These are phyloP conservation scores for Groenewaldozyma salmanticensis DNA, from an alignment of 805 yeast genomes.

Conservation along the genomic window DNA sequence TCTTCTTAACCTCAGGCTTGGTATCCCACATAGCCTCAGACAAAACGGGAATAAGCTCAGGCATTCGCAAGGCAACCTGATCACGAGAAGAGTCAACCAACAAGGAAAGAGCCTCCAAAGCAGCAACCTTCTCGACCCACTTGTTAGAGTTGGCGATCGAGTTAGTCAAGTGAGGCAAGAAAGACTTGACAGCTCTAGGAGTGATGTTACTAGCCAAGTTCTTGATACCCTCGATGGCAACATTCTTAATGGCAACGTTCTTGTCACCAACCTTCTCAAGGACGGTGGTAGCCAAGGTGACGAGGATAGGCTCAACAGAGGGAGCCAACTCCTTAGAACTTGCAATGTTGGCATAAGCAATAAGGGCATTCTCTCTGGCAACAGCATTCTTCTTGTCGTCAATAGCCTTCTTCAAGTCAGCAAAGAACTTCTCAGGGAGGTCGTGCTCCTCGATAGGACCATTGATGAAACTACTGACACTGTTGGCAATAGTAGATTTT, in stretches of 20 bases:
- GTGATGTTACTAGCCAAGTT: slow-evolving; percentile 76
- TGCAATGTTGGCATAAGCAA: slow-evolving; percentile 79
- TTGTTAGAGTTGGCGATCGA: slow-evolving; percentile 60
- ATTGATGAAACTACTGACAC: slow-evolving; percentile 87
- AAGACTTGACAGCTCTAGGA: slow-evolving; percentile 86
- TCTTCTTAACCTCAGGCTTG: slow-evolving; percentile 93
- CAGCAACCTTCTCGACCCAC: slow-evolving; percentile 97
- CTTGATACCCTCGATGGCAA: slow-evolving; percentile 66
- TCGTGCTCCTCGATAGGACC: slow-evolving; percentile 98
- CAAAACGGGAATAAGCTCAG: slow-evolving; percentile 95
- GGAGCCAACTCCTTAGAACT: slow-evolving; percentile 64
- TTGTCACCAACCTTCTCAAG: slow-evolving; percentile 85
- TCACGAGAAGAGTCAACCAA: slow-evolving; percentile 90
- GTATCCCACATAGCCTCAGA: slow-evolving; percentile 99
- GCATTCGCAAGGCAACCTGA: slow-evolving; percentile 98
- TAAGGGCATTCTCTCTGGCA: slow-evolving; percentile 67
- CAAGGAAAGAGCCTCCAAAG: slow-evolving; percentile 73
- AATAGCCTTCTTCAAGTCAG: slow-evolving; percentile 62
- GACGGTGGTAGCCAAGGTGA: slow-evolving; percentile 61
- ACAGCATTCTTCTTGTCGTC: slow-evolving; percentile 65
- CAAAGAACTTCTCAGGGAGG: slow-evolving; percentile 84
- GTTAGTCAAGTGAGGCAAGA: slow-evolving; percentile 70
- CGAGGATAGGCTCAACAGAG: slow-evolving; percentile 92
- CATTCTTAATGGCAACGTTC: slow-evolving; percentile 60
- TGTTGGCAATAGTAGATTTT: slow-evolving; percentile 76